These are phyloP conservation scores for Coniochaeta sp. DNA, from an alignment of 2,329 filamentous ascomycete species.

Conservation along the genomic window DNA sequence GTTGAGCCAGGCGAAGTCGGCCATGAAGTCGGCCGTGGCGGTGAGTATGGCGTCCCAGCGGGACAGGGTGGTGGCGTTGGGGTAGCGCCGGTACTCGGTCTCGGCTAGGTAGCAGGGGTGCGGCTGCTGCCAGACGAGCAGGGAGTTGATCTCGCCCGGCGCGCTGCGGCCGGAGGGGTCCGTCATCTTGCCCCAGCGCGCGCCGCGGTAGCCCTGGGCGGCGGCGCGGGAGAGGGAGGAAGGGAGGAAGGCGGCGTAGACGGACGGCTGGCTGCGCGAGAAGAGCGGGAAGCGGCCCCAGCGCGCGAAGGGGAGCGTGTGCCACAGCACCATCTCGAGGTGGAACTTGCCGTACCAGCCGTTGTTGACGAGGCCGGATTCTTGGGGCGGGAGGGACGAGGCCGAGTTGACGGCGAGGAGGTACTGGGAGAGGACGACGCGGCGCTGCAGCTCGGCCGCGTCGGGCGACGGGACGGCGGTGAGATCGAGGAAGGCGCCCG, in stretches of 20 bases:
- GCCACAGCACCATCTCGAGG: constrained; percentile 49
- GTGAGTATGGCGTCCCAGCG: constrained; percentile 47
- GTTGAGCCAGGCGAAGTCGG: constrained; percentile 48
- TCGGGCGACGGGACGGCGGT: constrained; percentile 28
- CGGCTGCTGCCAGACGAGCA: constrained; percentile 57
- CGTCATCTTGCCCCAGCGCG: constrained; percentile 47
- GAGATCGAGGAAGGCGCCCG: constrained; percentile 44
- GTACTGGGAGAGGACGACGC: constrained; percentile 46
- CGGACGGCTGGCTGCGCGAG: constrained; percentile 33
- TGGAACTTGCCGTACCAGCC: constrained; percentile 51
- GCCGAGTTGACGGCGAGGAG: constrained; percentile 44
- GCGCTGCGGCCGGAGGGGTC: constrained; percentile 47
- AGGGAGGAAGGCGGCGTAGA: constrained; percentile 38
- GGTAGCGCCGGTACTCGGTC: constrained; percentile 40
- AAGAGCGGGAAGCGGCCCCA: constrained; percentile 40
- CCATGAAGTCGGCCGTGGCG: constrained; percentile 52
- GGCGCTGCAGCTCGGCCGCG: constrained; percentile 42
- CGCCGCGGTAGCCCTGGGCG: constrained; percentile 33
- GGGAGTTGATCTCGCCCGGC: constrained; percentile 52
- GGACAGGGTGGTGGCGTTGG: constrained; percentile 31
- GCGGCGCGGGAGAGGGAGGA: constrained; percentile 28
- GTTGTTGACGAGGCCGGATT: constrained; percentile 41
- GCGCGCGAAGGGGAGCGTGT: constrained; percentile 40
- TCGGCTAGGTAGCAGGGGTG: constrained; percentile 55
- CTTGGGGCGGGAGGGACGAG: constrained; percentile 38